Evolutionary conservation across 2,329 filamentous ascomycete genomes (phyloP).

Genomic region (Nemania sp.): DNA sequence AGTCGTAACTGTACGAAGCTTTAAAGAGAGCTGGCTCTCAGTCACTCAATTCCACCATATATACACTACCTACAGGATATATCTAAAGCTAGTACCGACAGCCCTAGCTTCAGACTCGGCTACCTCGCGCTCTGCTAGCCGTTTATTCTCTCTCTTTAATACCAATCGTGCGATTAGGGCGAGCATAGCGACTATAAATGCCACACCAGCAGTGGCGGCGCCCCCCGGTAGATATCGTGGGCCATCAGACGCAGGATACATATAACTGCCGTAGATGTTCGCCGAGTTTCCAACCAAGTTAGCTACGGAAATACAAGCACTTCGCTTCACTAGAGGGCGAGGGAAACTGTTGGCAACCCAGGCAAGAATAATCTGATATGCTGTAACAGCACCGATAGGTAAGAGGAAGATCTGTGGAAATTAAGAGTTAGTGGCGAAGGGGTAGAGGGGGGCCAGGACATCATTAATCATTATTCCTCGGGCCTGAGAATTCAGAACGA

Average conservation of each 20-base stretch:
- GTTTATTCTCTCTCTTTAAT: constrained; percentile 70
- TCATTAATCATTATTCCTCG: background rate
- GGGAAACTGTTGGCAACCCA: constrained; percentile 78
- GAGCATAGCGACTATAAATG: constrained; percentile 68
- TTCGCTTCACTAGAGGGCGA: constrained; percentile 75
- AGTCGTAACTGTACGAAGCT: background rate
- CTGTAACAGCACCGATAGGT: constrained; percentile 65
- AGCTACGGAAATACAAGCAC: constrained; percentile 73
- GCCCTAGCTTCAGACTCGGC: constrained; percentile 40
- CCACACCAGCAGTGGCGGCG: constrained; percentile 71
- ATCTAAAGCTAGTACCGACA: constrained; percentile 42
- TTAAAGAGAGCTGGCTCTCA: background rate
- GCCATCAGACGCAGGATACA: constrained; percentile 58
- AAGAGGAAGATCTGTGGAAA: constrained; percentile 64
- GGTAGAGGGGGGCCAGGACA: background rate
- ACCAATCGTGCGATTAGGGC: constrained; percentile 65
- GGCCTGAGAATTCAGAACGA: background rate
- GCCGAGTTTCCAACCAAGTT: constrained; percentile 74
- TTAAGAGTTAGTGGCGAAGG: background rate
- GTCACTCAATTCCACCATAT: background rate
- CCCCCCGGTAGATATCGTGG: constrained; percentile 65
- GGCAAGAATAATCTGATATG: constrained; percentile 71
- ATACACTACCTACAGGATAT: constrained; percentile 41
- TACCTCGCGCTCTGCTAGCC: constrained; percentile 62
- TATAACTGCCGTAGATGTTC: constrained; percentile 61